Evolutionary conservation across 305 asterid genomes (phyloP), one percentile per base, ranked within the genome.

Genomic region (Fraxinus angustifolia): DNA sequence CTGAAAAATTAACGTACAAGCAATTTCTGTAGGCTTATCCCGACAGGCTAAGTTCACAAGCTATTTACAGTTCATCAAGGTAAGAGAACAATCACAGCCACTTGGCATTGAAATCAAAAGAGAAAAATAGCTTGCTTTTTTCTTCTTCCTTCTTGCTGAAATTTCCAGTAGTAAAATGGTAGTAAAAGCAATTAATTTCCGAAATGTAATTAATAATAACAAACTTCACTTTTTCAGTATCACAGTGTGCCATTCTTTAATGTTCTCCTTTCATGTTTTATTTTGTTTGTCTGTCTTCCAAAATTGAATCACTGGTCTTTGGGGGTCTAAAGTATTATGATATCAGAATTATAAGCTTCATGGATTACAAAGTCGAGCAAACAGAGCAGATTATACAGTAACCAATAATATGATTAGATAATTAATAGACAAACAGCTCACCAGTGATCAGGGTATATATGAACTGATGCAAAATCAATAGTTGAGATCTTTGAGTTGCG

Each of bases 401-500:
- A 78, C 38, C 19, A 33, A 76, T 72, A 8, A 23, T 12, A 75
- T 53, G 12, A 53, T 74, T 62, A 56, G 12, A 62, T 35, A 60
- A 50, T 42, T 30, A 74, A 70, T 10, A 30, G 80, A 81, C 26
- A 70, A 81, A 40, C 3, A 74, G 89, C 94, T 85, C 79, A 96
- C 99, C 99, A 96, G 80, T 96, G 98, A 88, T 96, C 99, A 10
- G 99, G 99, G 84, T 94, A 94, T 17, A 96, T 87, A 83, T 96
- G 99, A 36, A 94, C 97, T 5, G 99, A 96, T 80, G 98, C 98
- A 86, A 94, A 94, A 89, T 94, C 98, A 83, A 96, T 82, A 0
- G 98, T 87, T 26, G 99, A 86, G 79, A 93, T 87, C 90, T 90
- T 85, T 8, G 98, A 92, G 80, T 96, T 96, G 86, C 97, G 98